Evolutionary conservation across 2,329 filamentous ascomycete genomes (phyloP).

Genomic region (Penicillium sp.): DNA sequence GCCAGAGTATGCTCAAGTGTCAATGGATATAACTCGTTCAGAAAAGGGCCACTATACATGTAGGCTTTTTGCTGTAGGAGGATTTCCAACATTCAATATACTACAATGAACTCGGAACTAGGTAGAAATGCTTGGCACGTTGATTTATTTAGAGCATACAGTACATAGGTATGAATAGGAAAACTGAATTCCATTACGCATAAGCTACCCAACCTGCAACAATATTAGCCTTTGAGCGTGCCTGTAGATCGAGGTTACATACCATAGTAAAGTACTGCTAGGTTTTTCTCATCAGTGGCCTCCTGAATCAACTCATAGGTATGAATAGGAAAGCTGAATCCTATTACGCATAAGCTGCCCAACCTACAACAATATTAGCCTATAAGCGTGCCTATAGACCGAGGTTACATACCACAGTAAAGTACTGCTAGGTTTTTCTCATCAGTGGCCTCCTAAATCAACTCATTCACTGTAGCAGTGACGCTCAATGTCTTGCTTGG

Average conservation of each 20-base stretch:
- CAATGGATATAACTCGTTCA: too few relatives aligned
- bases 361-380: conserved; percentile 11
- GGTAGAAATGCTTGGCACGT: too few relatives aligned
- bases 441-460: conserved; percentile 94
- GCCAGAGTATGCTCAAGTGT: too few relatives aligned
- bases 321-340: not conserved
- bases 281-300: conserved; percentile 84
- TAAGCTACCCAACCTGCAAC: conserved; percentile 16
- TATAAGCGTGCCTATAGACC: too few relatives aligned
- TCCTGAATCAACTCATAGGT: conserved; percentile 96
- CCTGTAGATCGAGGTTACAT: not conserved
- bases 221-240: conserved; percentile 1
- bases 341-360: conserved; percentile 16
- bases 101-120: too few relatives aligned
- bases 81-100: too few relatives aligned
- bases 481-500: conserved; percentile 89
- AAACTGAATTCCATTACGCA: conserved; percentile 4
- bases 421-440: conserved; percentile 86
- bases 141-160: not conserved
- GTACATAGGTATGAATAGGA: too few relatives aligned
- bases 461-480: conserved; percentile 88
- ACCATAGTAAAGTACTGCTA: conserved; percentile 82
- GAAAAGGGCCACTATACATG: too few relatives aligned
- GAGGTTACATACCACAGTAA: conserved; percentile 57
- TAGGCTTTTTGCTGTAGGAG: too few relatives aligned